Evolutionary conservation across 129 eudicot genomes (phyloP).

Genomic region (Heracleum sosnowskyi): DNA sequence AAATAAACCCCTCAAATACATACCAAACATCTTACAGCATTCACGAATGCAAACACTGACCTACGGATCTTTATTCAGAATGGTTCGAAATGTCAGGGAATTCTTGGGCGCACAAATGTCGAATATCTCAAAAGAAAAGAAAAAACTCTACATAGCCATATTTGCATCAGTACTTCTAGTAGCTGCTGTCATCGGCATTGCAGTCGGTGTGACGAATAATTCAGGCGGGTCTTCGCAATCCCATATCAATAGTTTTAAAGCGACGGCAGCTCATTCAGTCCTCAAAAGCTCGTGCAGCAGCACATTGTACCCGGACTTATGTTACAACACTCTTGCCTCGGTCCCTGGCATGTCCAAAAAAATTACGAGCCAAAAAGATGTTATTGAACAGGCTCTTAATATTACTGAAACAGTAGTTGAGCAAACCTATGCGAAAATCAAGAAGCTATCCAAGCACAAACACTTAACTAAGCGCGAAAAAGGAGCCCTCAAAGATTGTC

Average conservation of each 20-base stretch:
- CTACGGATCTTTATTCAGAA: neutral
- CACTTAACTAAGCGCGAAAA: slow-evolving; percentile 50
- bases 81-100: slow-evolving; percentile 18
- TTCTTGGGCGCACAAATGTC: slow-evolving; percentile 24
- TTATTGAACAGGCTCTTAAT: slow-evolving; percentile 49
- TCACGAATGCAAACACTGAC: neutral
- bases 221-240: slow-evolving; percentile 2
- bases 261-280: slow-evolving; percentile 42
- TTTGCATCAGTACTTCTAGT: slow-evolving; percentile 38
- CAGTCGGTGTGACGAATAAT: slow-evolving; percentile 19
- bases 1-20: neutral
- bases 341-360: slow-evolving; percentile 31
- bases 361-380: slow-evolving; percentile 48
- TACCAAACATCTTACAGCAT: neutral
- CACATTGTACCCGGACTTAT: slow-evolving; percentile 69
- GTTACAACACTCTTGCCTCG: slow-evolving; percentile 52
- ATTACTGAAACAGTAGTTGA: slow-evolving; percentile 38
- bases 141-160: slow-evolving; percentile 28
- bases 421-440: slow-evolving; percentile 35
- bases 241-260: neutral
- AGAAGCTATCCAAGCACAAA: slow-evolving; percentile 26
- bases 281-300: slow-evolving; percentile 55
- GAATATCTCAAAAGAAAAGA: slow-evolving; percentile 26
- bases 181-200: slow-evolving; percentile 47
- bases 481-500: slow-evolving; percentile 70